These are phyloP conservation scores for Tylopilus sp. DNA, from an alignment of 768 basidiomycete species.

Conservation along the genomic window DNA sequence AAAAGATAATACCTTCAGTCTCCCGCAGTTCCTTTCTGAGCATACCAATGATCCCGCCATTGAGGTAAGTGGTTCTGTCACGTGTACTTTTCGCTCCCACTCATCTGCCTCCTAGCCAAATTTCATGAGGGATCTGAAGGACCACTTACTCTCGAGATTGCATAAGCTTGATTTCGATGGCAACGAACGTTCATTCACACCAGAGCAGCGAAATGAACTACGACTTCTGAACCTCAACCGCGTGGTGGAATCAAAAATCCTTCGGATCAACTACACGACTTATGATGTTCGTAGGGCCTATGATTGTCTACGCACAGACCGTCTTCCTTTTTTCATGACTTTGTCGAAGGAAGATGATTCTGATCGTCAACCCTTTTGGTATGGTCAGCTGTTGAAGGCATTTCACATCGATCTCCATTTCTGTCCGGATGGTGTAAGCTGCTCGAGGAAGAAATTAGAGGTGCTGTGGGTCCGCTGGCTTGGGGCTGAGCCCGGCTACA, in stretches of 20 bases:
- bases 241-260: not conserved
- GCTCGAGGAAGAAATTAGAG: not conserved
- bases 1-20: not conserved
- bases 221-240: not conserved
- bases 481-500: not conserved
- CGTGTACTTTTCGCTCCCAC: not conserved
- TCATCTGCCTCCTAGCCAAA: not conserved
- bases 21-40: not conserved
- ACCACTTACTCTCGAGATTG: not conserved
- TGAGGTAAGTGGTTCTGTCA: not conserved
- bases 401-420: not conserved
- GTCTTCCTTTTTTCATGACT: not conserved
- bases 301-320: not conserved
- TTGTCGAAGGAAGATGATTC: not conserved
- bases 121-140: not conserved
- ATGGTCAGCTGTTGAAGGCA: not conserved
- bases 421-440: not conserved
- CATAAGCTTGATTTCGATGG: not conserved
- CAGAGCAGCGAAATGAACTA: not conserved
- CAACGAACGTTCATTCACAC: not conserved
- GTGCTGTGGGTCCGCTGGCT: not conserved
- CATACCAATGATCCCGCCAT: not conserved
- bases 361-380: not conserved
- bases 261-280: conserved; percentile 1
- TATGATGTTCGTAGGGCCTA: not conserved